Evolutionary conservation across 495 filamentous ascomycete species (phyloP).

Genomic region (Lindgomyces ingoldianus): DNA sequence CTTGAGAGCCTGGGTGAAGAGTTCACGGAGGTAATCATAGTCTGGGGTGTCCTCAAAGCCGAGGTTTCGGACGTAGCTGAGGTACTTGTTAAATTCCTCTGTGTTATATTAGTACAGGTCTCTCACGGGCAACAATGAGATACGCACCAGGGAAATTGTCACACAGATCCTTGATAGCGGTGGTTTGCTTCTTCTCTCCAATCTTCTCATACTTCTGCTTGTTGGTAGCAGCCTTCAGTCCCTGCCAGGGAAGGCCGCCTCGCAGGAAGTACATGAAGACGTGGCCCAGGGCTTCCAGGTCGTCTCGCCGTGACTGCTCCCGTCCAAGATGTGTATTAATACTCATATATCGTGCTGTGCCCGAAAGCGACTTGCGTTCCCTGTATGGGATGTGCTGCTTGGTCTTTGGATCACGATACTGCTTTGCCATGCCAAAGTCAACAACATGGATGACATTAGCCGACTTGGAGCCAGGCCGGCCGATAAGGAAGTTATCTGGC

Average conservation of each 20-base stretch:
- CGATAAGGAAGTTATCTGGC: conserved; percentile 98
- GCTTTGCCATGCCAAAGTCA: conserved; percentile 99
- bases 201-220: conserved; percentile 99
- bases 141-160: conserved; percentile 81
- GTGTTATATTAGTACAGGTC: conserved; percentile 32
- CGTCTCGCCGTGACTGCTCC: conserved; percentile 94
- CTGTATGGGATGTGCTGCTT: conserved; percentile 99
- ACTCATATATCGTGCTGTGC: conserved; percentile 98
- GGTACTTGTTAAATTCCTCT: conserved; percentile 96
- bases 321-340: conserved; percentile 98
- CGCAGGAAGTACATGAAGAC: conserved; percentile 99
- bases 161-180: conserved; percentile 93
- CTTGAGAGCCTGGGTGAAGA: conserved; percentile 96
- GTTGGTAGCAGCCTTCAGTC: conserved; percentile 97
- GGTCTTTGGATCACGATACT: conserved; percentile 97
- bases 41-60: conserved; percentile 98
- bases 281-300: conserved; percentile 93
- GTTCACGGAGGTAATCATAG: conserved; percentile 95
- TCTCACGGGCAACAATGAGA: not conserved
- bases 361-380: conserved; percentile 95
- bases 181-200: conserved; percentile 99
- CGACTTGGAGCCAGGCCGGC: conserved; percentile 85
- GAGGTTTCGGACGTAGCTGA: conserved; percentile 95
- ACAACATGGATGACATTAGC: conserved; percentile 99
- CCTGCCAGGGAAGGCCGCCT: conserved; percentile 96